Evolutionary conservation across 2,329 filamentous ascomycete species (phyloP).

Genomic region (Monosporascus cannonballus): DNA sequence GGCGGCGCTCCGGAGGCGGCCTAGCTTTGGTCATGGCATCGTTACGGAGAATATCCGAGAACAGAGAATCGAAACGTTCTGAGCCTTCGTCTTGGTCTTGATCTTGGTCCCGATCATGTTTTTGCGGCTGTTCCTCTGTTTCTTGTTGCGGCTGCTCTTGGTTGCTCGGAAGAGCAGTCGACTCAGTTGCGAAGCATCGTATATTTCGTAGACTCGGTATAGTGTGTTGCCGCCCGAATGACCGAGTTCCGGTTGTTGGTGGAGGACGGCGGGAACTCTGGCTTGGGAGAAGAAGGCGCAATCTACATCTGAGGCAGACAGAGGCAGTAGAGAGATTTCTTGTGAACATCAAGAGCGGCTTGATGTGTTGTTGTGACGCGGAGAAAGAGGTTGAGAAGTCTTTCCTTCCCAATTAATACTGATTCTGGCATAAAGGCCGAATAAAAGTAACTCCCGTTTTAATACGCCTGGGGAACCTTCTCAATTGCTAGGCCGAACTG

Average conservation of each 20-base stretch:
- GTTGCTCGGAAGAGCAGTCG: not conserved
- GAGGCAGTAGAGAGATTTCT: slow-evolving; percentile 25
- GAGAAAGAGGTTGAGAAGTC: not conserved
- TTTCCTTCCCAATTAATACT: not conserved
- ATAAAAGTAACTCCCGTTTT: no score
- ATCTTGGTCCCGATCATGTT: not conserved
- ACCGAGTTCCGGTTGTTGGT: slow-evolving; percentile 5
- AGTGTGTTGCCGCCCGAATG: slow-evolving; percentile 2
- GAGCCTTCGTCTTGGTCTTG: not conserved
- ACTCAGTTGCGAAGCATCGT: slow-evolving; percentile 6
- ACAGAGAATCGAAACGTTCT: not conserved
- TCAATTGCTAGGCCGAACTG: no score
- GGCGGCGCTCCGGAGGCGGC: no score
- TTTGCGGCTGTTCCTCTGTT: not conserved
- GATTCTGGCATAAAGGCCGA: no score
- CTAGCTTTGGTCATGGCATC: not conserved
- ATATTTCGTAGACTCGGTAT: not conserved
- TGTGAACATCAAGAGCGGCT: slow-evolving; percentile 27
- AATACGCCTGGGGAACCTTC: no score
- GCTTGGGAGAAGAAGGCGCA: slow-evolving; percentile 23
- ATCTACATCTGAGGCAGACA: slow-evolving; percentile 33
- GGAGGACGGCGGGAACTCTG: slow-evolving; percentile 10
- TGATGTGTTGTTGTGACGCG: slow-evolving; percentile 1
- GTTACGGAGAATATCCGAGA: not conserved
- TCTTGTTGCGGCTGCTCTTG: not conserved